Percentiles rank a stretch among this genome's conserved stretches.
Evolutionary conservation across 2,329 filamentous ascomycete genomes (phyloP).

Genomic region (Aspergillus awamori): DNA sequence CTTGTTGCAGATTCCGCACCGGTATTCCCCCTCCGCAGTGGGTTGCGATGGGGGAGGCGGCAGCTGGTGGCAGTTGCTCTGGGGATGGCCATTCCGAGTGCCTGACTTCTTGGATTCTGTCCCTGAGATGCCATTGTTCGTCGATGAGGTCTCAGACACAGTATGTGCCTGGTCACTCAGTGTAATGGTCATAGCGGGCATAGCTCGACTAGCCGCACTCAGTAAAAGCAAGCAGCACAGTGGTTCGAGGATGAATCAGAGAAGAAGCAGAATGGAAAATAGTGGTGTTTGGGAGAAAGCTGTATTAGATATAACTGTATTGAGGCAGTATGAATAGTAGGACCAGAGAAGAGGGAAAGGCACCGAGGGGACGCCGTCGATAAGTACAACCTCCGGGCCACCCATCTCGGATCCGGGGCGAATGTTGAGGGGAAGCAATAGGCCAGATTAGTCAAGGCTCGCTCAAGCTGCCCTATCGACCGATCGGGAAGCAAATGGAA

Average conservation of each 20-base stretch:
- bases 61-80: not conserved
- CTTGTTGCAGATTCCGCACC: conserved; percentile 24
- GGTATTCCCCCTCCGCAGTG: conserved; percentile 18
- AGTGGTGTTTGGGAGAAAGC: not conserved
- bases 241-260: not conserved
- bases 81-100: not conserved
- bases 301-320: not conserved
- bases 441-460: conserved; percentile 6
- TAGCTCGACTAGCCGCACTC: not conserved
- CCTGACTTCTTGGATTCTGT: not conserved
- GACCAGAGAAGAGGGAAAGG: not conserved
- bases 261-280: too few species aligned
- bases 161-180: not conserved
- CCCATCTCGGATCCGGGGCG: conserved; percentile 2
- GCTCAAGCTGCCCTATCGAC: not conserved
- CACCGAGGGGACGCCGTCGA: not conserved
- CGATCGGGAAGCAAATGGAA: conserved; percentile 6
- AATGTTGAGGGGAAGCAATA: not conserved
- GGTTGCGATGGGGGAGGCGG: conserved; percentile 24
- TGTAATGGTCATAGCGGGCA: not conserved
- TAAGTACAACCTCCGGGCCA: not conserved
- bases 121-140: not conserved
- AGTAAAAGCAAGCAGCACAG: not conserved
- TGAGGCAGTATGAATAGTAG: not conserved
- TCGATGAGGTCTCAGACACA: not conserved